Base-by-base conservation (phyloP, 2,329 filamentous ascomycete species). In the Epichloe festucae region DNA sequence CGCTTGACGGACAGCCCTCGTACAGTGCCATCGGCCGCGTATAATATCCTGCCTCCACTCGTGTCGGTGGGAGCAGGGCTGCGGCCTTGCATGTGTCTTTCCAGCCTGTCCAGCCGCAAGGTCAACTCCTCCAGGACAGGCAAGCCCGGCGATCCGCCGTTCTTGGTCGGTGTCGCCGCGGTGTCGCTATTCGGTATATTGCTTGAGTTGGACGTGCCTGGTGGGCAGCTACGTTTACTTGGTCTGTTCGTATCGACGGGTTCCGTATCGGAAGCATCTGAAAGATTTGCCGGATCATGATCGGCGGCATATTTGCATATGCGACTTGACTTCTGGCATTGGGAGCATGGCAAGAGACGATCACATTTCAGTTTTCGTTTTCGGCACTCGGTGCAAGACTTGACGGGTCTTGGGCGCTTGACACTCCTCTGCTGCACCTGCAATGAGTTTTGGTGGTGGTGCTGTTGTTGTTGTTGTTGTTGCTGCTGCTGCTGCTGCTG, bases 321-420 rank as follows among this genome's bases (percentile, higher is more conserved):
- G 38, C 76, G 74, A 56, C 70, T 72, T n/a, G 75, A 76, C 60
- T 77, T 78, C 48, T 76, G 74, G 59, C 78, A 81, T 60, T 80
- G 77, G 5, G 74, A 75, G 58, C 78, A 81, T 4, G 76, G 76
- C 43, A 70, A 67, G n/a, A 72, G 67, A 44, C 78, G 71, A 60
- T 81, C 76, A 62, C 78, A 81, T 53, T 72, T 70, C 5, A 79
- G 64, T 61, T 78, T 81, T 58, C 78, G 71, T 60, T 78, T 78
- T 51, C 78, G 70, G 58, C 78, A 79, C 57, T 77, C 74, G 52
- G 73, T 73, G 60, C 76, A 79, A 3, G 74, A 77, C 60, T 78
- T 78, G 55, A 78, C 76, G 3, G 76, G 76, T 7, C 76, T 65
- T 2, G 75, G 74, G 35, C 76, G 68, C 59, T 78, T 78, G 49